Conservation (phyloP, 78 protist genomes). For the Kipferlia bialata region DNA sequence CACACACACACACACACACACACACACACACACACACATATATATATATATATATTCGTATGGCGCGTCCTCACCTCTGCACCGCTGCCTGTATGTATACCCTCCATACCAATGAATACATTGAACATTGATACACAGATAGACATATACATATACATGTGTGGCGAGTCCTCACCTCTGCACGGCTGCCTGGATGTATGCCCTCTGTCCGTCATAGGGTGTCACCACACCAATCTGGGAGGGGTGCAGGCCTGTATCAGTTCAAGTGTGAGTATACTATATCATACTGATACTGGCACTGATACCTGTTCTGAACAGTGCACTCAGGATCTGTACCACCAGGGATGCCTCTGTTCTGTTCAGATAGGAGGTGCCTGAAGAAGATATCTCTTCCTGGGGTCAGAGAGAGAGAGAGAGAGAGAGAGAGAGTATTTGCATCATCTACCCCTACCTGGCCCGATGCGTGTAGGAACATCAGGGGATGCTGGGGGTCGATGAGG, state of each 20-base stretch:
- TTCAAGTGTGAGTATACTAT: too few relatives aligned
- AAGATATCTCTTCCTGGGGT: slow-evolving; percentile 83
- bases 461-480: slow-evolving; percentile 81
- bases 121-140: not conserved
- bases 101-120: too few relatives aligned
- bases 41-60: not conserved
- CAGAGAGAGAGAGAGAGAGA: too few relatives aligned
- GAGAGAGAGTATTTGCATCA: too few relatives aligned
- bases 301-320: slow-evolving; percentile 63
- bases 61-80: not conserved
- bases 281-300: too few relatives aligned
- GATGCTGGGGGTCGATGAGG: slow-evolving; percentile 79
- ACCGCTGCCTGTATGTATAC: not conserved
- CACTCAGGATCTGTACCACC: slow-evolving; percentile 79
- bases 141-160: not conserved
- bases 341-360: slow-evolving; percentile 91
- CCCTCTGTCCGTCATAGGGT: slow-evolving; percentile 99
- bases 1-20: slow-evolving; percentile 41
- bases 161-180: slow-evolving; percentile 4
- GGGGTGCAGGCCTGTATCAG: too few relatives aligned
- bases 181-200: slow-evolving; percentile 70
- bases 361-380: slow-evolving; percentile 91
- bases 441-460: too few relatives aligned
- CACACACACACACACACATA: not conserved
- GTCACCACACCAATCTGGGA: slow-evolving; percentile 94